Base-by-base conservation (phyloP, 2,329 filamentous ascomycete genomes). In the Aspergillus transmontanensis region DNA sequence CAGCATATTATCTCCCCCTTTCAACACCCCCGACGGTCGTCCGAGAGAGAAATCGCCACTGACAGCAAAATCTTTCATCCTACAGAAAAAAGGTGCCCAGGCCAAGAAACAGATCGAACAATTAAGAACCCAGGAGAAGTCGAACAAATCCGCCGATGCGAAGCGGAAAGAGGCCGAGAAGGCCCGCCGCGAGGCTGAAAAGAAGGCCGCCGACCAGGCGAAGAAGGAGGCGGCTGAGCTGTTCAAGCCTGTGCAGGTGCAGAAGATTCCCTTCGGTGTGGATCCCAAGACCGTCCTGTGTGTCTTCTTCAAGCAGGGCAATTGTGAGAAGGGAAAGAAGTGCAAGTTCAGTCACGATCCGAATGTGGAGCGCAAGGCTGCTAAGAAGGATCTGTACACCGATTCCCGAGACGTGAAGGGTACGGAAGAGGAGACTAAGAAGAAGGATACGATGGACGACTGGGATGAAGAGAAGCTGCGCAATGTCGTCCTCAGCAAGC, bases 321-420 rank as follows among this genome's bases (percentile, higher is more conserved):
- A 93, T 75, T 99, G 95, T 76, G 95, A 99, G 70, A 99, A 99
- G 85, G 95, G 92, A 63, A 92, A 87, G 79, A 97, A 96, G 83
- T 99, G 95, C 86, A 99, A 98, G 82, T 99, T 99, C 81, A 90
- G 92, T 58, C 95, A 99, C 81, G 94, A 99, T 75, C 81, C 93
- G 65, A 87, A 91, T 36, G 84, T 97, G 45, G 95, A 96, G 81
- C 89, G 95, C 69, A 98, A 97, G 85, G 89, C 90, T 9, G 90
- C 93, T 75, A 99, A 99, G 87, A 93, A 85, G 82, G 92, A 92
- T 78, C 78, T 99, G 67, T 99, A 99, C 80, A 89, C 90, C 63
- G 95, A 99, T 76, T 89, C 85, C 45, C 85, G 94, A 73, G 88
- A 88, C 61, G 86, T 87, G 34, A 71, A 73, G 14, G 91, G 93